Percentiles rank a stretch among this genome's conserved stretches.
These are phyloP conservation scores for Datisca glomerata DNA, from an alignment of 306 rosid species.

Conservation along the genomic window DNA sequence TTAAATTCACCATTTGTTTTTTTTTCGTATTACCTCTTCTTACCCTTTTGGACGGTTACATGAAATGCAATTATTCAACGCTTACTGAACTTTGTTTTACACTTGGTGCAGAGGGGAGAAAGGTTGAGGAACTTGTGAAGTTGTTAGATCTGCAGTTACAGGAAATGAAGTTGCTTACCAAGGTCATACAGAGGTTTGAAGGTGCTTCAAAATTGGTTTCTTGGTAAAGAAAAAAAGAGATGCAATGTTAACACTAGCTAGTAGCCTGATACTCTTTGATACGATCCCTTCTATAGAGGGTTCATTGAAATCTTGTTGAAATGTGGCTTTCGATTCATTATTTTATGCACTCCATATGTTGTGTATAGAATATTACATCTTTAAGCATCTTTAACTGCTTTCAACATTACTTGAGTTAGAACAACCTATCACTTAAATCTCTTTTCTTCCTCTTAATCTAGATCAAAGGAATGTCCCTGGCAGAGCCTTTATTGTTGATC, in stretches of 20 bases:
- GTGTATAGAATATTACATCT: background rate
- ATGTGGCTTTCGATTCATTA: too few relatives aligned
- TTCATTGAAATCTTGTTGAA: too few relatives aligned
- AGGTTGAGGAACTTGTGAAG: slow-evolving; percentile 40
- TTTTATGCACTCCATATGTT: background rate
- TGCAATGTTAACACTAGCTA: background rate
- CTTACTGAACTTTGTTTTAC: slow-evolving; percentile 17
- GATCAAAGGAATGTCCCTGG: slow-evolving; percentile 26
- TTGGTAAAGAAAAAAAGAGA: background rate
- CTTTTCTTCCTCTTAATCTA: slow-evolving; percentile 13
- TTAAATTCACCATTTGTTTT: background rate
- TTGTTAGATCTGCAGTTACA: slow-evolving; percentile 60
- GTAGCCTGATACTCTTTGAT: too few relatives aligned
- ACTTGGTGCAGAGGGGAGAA: slow-evolving; percentile 43
- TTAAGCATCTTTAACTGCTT: background rate
- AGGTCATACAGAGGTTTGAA: slow-evolving; percentile 53
- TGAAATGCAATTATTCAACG: background rate
- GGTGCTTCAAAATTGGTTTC: slow-evolving; percentile 25
- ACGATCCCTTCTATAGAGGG: too few relatives aligned
- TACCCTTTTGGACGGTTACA: too few relatives aligned
- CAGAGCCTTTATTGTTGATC: slow-evolving; percentile 26
- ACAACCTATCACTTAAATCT: slow-evolving; percentile 10
- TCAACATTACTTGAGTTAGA: background rate
- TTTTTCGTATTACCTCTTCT: background rate
- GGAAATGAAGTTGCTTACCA: slow-evolving; percentile 74